Evolutionary conservation across 148 eudicot species (phyloP).

Genomic region (Rhododendron ovatum): DNA sequence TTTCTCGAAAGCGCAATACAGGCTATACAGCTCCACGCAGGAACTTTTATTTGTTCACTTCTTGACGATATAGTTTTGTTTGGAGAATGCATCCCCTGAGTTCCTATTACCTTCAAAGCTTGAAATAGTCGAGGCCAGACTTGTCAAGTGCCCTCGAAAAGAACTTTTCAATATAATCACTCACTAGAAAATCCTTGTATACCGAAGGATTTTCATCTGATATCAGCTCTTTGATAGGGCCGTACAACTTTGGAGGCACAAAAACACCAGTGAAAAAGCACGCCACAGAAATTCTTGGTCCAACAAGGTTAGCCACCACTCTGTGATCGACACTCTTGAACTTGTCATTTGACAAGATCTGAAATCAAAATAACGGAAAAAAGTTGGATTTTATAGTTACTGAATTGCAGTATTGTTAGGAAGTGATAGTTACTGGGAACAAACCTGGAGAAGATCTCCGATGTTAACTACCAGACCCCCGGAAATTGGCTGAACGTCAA

Average conservation of each 20-base stretch:
- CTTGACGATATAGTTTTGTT: neutral
- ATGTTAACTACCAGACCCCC: conserved; percentile 25
- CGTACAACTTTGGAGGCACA: conserved; percentile 6
- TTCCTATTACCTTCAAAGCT: neutral
- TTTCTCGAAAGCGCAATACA: neutral
- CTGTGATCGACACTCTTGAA: conserved; percentile 25
- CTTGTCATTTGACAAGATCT: conserved; percentile 23
- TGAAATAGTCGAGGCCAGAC: neutral
- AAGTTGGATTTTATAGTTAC: neutral
- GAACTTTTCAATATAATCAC: conserved; percentile 6
- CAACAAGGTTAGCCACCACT: conserved; percentile 15
- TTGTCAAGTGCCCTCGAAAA: conserved; percentile 2
- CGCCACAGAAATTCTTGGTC: conserved; percentile 24
- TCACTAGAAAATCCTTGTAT: conserved; percentile 12
- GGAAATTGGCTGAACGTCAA: conserved; percentile 18
- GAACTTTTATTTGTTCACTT: too few species aligned
- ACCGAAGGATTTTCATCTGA: conserved; percentile 19
- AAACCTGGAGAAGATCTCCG: conserved; percentile 25
- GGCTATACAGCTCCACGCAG: neutral
- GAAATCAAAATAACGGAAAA: neutral
- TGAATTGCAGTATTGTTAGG: neutral
- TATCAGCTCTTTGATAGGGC: conserved; percentile 20
- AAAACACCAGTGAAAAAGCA: conserved; percentile 1
- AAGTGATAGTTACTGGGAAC: neutral
- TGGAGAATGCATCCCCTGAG: neutral